Conservation (phyloP, 2,329 filamentous ascomycete species). For the Chrysosporium queenslandicum region DNA sequence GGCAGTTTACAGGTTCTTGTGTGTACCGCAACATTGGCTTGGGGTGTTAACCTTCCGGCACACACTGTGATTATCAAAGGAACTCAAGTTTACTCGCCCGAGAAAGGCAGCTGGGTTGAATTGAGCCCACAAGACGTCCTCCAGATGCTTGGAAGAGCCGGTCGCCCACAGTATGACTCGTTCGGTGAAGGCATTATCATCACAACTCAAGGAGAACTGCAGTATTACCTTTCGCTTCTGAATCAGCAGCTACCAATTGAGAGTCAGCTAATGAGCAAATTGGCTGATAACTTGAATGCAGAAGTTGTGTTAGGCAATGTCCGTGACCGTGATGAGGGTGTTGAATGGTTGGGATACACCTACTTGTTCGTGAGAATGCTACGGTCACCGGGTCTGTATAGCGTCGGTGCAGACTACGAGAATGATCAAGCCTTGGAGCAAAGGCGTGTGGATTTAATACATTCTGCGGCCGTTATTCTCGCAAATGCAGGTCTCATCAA, state of each 20-base stretch:
- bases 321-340: constrained; percentile 80
- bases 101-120: constrained; percentile 98
- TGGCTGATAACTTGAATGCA: constrained; percentile 93
- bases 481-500: constrained; percentile 84
- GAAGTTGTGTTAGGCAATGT: constrained; percentile 93
- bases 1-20: constrained; percentile 91
- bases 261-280: constrained; percentile 83
- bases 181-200: constrained; percentile 99
- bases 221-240: constrained; percentile 91
- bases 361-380: constrained; percentile 98
- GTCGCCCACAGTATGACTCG: constrained; percentile 90
- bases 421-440: constrained; percentile 86
- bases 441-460: constrained; percentile 92
- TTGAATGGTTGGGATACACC: constrained; percentile 98
- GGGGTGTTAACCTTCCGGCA: constrained; percentile 96
- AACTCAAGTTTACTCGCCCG: constrained; percentile 93
- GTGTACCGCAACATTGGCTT: constrained; percentile 94
- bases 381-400: constrained; percentile 85
- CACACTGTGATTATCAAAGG: constrained; percentile 99
- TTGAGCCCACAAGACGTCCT: constrained; percentile 93
- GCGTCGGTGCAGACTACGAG: constrained; percentile 91
- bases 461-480: constrained; percentile 79
- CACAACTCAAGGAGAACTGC: constrained; percentile 86
- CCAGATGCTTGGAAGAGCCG: constrained; percentile 96
- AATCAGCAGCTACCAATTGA: constrained; percentile 98